A percentile compares a stretch with the other conserved stretches of the same genome.
Conservation (phyloP, 257 asterid species). For the Solanum chmielewskii region DNA sequence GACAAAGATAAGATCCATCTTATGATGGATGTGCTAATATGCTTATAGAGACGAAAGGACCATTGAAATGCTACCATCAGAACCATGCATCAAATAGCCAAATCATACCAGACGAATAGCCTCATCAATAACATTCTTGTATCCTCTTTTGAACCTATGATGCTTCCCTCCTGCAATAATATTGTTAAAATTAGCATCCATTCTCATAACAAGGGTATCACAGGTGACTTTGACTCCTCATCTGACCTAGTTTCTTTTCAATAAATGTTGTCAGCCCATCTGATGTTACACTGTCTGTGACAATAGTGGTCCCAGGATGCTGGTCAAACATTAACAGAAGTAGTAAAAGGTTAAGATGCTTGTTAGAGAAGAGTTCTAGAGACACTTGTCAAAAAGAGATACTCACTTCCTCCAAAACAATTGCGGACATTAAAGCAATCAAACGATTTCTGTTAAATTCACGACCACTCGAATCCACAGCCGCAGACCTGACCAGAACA, state of each 20-base stretch:
- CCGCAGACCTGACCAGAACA: conserved; percentile 72
- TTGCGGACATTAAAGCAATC: conserved; percentile 92
- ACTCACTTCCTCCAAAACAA: conserved; percentile 87
- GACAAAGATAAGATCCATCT: not conserved
- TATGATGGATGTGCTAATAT: not conserved
- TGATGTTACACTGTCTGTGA: conserved; percentile 96
- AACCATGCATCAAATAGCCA: not conserved
- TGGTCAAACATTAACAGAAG: conserved; percentile 20
- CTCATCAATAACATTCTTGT: conserved; percentile 98
- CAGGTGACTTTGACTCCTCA: not conserved
- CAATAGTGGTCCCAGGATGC: conserved; percentile 97
- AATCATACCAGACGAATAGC: conserved; percentile 81
- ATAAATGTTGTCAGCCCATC: conserved; percentile 93
- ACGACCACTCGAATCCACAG: conserved; percentile 86
- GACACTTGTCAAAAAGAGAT: conserved; percentile 4
- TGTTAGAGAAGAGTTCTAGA: not conserved
- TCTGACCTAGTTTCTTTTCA: conserved; percentile 85
- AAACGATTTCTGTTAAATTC: conserved; percentile 90
- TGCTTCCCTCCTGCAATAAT: conserved; percentile 75
- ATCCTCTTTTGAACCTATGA: conserved; percentile 96
- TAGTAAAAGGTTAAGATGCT: conserved; percentile 7
- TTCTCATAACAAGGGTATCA: conserved; percentile 6
- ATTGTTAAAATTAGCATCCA: not conserved
- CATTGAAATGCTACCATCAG: not conserved
- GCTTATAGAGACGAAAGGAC: not conserved